Conservation (phyloP, 352 stramenopile genomes). For the Globisporangium ultimum region DNA sequence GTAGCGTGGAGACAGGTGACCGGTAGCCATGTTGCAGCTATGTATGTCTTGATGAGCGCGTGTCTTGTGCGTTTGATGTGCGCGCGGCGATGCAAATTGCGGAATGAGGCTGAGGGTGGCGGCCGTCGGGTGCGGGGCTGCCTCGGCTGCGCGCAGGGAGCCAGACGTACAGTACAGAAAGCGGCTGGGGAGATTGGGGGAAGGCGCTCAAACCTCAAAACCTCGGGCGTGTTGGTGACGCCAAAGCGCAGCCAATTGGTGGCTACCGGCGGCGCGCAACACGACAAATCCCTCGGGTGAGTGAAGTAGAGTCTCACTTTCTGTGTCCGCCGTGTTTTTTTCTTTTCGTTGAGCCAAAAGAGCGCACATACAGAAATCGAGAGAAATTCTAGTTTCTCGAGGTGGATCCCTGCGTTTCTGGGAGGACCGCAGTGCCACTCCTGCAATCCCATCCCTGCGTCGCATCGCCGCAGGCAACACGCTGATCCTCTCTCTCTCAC, state of each 20-base stretch:
- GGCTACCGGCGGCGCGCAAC: slow-evolving; percentile 14
- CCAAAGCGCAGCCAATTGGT: slow-evolving; percentile 14
- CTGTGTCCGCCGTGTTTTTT: slow-evolving; percentile 3
- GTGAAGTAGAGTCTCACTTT: neutral
- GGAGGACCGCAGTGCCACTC: neutral
- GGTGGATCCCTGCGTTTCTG: neutral
- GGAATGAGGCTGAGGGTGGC: slow-evolving; percentile 6
- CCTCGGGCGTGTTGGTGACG: slow-evolving; percentile 18
- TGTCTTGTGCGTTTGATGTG: neutral
- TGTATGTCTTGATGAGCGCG: neutral
- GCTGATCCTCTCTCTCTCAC: neutral
- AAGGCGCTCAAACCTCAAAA: slow-evolving; percentile 11
- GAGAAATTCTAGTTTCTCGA: slow-evolving; percentile 5
- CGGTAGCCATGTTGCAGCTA: slow-evolving; percentile 6
- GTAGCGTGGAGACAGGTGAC: slow-evolving; percentile 23
- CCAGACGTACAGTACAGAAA: slow-evolving; percentile 11
- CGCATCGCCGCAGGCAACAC: too few relatives aligned
- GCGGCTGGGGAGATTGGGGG: slow-evolving; percentile 2
- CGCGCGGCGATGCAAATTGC: slow-evolving; percentile 9
- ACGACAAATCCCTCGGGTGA: slow-evolving; percentile 18
- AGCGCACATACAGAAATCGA: slow-evolving; percentile 1
- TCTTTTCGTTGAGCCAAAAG: neutral
- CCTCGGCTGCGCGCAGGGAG: slow-evolving; percentile 6
- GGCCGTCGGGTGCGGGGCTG: too few relatives aligned
- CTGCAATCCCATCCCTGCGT: neutral